Evolutionary conservation across 2,329 filamentous ascomycete genomes (phyloP).

Genomic region (Sporothrix brasiliensis): DNA sequence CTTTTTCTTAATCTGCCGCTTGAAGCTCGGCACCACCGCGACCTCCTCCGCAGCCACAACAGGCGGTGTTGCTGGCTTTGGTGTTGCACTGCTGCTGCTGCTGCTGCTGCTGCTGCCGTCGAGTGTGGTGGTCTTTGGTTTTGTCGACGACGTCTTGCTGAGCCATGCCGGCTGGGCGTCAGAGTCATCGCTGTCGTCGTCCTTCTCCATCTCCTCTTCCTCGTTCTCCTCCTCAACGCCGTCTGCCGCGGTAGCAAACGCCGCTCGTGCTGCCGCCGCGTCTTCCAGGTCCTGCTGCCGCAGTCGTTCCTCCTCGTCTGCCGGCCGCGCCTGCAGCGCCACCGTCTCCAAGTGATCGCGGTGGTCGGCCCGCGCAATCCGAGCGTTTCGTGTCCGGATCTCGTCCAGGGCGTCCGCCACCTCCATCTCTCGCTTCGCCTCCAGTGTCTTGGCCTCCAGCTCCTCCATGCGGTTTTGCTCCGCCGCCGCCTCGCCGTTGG

Average conservation of each 20-base stretch:
- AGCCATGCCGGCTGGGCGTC: conserved; percentile 14
- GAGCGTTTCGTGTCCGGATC: conserved; percentile 87
- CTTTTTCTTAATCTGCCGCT: conserved; percentile 80
- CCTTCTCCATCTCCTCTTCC: conserved; percentile 47
- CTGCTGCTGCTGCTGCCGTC: conserved; percentile 38
- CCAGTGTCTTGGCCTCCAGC: conserved; percentile 87
- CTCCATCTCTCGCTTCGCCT: conserved; percentile 94
- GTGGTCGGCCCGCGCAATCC: conserved; percentile 74
- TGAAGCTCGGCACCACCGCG: conserved; percentile 60
- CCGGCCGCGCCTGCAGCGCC: conserved; percentile 55
- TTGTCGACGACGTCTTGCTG: conserved; percentile 36
- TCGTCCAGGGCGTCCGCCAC: conserved; percentile 95
- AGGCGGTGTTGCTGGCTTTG: conserved; percentile 36
- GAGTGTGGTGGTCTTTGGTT: conserved; percentile 38
- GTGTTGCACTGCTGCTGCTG: conserved; percentile 42
- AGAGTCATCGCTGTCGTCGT: not conserved
- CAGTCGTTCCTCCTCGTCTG: conserved; percentile 62
- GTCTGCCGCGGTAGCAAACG: conserved; percentile 69
- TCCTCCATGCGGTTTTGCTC: conserved; percentile 94
- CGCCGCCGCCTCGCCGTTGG: conserved; percentile 46
- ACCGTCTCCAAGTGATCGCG: conserved; percentile 64
- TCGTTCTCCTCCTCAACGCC: conserved; percentile 51
- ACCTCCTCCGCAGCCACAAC: not conserved
- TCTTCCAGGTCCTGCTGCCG: conserved; percentile 78
- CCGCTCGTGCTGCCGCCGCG: conserved; percentile 74